Evolutionary conservation across 2,329 filamentous ascomycete genomes (phyloP), one percentile per base, ranked within the genome.

Genomic region (Hypomyces rosellus): DNA sequence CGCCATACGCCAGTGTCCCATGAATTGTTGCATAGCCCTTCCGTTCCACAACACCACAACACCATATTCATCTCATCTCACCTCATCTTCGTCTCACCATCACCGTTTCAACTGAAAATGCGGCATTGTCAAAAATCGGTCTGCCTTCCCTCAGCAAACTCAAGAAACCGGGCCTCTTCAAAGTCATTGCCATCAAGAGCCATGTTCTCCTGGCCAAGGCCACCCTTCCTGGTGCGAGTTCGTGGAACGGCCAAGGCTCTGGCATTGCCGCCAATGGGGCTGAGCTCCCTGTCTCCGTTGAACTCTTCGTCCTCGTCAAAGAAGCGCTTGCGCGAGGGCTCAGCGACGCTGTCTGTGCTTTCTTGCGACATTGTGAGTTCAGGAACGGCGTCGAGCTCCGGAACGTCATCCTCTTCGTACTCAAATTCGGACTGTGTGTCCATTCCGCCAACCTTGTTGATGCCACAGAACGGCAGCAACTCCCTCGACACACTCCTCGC

Each of bases 391-490:
- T 74, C 70, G 14, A 69, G 55, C 5, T 60, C 61, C 3, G 67
- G 67, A 4, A 68, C 51, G 14, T 59, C 59, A 40, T 67, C 61
- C 15, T 61, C 53, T 5, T 58, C 55, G 37, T 54, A 49, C 34
- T 52, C 50, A 15, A 61, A 68, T 18, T 71, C 65, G 13, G 80
- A 74, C 63, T 89, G 85, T 25, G 77, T 72, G 30, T 77, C 78
- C 39, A 85, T 69, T 0, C 87, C 87, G 37, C 87, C 88, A 50
- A 88, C 75, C 61, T 84, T 89, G 70, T 89, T 78, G 57, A 93
- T 76, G 22, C 88, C 89, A 64, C 88, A 92, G 64, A 90, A 95
- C 1, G 89, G 89, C 7, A 85, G 72, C 4, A 95, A 74, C 63
- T 93, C 89, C 33, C 78, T 73, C 34, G 70, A 67, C 6, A 62